phyloP scores from a whole-genome alignment of 2,329 filamentous ascomycete genomes.

The Magnaporthiopsis rhizophila region DNA sequence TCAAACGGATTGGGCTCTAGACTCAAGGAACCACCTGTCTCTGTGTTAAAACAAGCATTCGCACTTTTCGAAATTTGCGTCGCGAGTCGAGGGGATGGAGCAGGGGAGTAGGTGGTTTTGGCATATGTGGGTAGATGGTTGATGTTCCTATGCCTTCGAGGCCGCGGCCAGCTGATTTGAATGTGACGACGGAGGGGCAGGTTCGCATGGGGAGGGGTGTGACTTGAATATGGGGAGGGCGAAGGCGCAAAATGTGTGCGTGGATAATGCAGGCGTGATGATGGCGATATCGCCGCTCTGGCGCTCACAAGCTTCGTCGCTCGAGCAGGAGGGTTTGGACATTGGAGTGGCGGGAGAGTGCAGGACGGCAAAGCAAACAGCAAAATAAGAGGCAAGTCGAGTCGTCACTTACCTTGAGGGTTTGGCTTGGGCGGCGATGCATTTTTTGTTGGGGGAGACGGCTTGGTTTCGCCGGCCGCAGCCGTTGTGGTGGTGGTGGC shows the following conservation, averaged over 20 bases:
- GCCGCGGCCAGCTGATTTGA: not conserved
- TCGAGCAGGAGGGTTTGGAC: not conserved
- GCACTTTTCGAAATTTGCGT: slow-evolving; percentile 37
- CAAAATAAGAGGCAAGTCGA: not conserved
- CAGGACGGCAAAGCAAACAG: not conserved
- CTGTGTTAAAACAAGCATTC: slow-evolving; percentile 61
- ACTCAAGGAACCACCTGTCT: slow-evolving; percentile 49
- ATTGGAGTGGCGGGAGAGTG: not conserved
- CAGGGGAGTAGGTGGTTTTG: slow-evolving; percentile 57
- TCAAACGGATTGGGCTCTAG: slow-evolving; percentile 96
- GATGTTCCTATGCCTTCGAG: slow-evolving; percentile 18
- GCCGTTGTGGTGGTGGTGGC: slow-evolving; percentile 1
- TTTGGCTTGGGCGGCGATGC: slow-evolving; percentile 2
- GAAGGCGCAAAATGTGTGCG: no score
- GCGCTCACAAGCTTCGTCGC: not conserved
- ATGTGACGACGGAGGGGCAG: not conserved
- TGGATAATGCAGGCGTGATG: not conserved
- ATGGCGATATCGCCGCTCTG: not conserved
- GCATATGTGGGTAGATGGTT: slow-evolving; percentile 42
- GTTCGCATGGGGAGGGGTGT: no score
- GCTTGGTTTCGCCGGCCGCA: not conserved
- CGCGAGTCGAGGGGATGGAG: slow-evolving; percentile 58
- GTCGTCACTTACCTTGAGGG: slow-evolving; percentile 1
- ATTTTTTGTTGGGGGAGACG: not conserved
- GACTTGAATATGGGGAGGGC: no score